These are phyloP conservation scores for Umbelopsis vinacea DNA, from an alignment of 192 early-diverging fungal species.

Conservation along the genomic window DNA sequence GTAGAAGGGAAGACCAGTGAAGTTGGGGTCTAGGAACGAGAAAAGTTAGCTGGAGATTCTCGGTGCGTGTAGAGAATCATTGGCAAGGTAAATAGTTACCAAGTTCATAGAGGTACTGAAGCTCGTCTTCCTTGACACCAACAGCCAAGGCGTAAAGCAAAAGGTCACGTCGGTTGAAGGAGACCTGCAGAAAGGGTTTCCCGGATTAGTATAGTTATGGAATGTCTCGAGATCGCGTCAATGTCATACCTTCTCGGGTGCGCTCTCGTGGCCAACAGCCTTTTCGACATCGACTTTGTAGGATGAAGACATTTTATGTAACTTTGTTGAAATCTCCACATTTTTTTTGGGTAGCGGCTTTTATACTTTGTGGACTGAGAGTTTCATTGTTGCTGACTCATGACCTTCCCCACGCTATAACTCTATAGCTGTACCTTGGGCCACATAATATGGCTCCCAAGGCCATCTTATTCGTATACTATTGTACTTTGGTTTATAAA, in stretches of 20 bases:
- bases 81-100: constrained; percentile 28
- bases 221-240: neutral
- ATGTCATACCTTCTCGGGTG: constrained; percentile 46
- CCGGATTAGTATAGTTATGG: neutral
- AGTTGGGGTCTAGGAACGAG: constrained; percentile 42
- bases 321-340: neutral
- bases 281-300: constrained; percentile 57
- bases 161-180: constrained; percentile 61
- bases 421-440: neutral
- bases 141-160: constrained; percentile 73
- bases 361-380: neutral
- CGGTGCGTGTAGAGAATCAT: too few relatives aligned
- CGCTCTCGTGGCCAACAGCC: constrained; percentile 56
- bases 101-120: constrained; percentile 72
- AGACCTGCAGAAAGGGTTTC: neutral
- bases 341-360: neutral
- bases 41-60: neutral
- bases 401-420: constrained; percentile 14
- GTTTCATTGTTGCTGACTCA: constrained; percentile 24
- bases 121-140: constrained; percentile 60
- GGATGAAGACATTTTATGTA: constrained; percentile 4
- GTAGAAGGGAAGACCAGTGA: constrained; percentile 71
- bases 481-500: too few relatives aligned
- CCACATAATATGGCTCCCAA: too few relatives aligned
- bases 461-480: too few relatives aligned